Conservation (phyloP, 2,329 filamentous ascomycete genomes). For the Aureobasidium sp. region DNA sequence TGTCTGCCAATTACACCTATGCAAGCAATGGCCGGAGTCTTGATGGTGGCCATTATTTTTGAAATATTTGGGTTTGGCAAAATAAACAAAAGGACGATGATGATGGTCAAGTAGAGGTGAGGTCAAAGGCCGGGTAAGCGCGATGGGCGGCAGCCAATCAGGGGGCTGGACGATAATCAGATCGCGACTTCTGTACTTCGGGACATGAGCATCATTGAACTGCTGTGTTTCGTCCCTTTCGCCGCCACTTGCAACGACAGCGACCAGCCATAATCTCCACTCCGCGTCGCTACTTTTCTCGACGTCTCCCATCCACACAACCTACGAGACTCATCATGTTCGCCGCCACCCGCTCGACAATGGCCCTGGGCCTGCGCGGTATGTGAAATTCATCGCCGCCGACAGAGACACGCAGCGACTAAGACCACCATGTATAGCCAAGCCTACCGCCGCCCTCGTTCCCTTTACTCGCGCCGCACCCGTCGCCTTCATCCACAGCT, state of each 20-base stretch:
- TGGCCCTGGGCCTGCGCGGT: constrained; percentile 49
- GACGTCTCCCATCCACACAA: constrained; percentile 1
- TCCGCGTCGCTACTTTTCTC: not conserved
- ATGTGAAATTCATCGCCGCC: constrained; percentile 18
- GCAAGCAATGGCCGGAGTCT: constrained; percentile 69
- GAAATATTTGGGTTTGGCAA: not conserved
- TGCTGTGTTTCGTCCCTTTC: not conserved
- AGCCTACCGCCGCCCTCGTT: constrained; percentile 54
- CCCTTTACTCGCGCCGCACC: constrained; percentile 49
- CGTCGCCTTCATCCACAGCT: constrained; percentile 56
- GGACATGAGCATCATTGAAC: constrained; percentile 13
- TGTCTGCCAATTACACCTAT: constrained; percentile 91
- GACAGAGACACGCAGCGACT: not conserved
- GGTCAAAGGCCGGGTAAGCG: not conserved
- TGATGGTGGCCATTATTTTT: constrained; percentile 27
- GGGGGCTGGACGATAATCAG: not conserved
- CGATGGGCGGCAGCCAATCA: not conserved
- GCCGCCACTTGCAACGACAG: constrained; percentile 7
- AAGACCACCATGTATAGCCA: constrained; percentile 41
- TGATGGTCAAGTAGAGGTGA: not conserved
- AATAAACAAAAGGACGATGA: constrained; percentile 3
- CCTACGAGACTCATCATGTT: constrained; percentile 33
- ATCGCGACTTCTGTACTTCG: not conserved
- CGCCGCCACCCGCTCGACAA: constrained; percentile 41
- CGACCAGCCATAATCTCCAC: not conserved